Percentiles rank a stretch among this genome's conserved stretches.
Conservation (phyloP, 306 rosid species). For the Ormosia semicastrata region DNA sequence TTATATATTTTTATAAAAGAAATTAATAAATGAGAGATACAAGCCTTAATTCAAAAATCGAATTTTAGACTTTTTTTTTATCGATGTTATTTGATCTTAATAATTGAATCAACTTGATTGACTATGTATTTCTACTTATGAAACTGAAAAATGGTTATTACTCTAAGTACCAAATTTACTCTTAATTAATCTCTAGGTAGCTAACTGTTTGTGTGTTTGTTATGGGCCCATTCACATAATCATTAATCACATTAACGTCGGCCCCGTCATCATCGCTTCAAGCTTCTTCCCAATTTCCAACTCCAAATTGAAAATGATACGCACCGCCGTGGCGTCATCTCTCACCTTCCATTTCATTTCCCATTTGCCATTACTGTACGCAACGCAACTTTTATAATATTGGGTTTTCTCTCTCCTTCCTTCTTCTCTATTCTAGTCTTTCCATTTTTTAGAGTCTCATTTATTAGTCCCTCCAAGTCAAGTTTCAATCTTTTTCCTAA, state of each 20-base stretch:
- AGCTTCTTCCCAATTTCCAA: no score
- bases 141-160: neutral
- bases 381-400: no score
- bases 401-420: no score
- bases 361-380: no score
- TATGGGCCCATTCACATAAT: no score
- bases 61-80: neutral
- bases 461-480: constrained; percentile 19
- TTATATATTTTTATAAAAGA: neutral
- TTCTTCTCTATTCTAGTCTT: neutral
- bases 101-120: neutral
- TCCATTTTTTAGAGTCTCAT: neutral
- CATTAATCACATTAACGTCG: no score
- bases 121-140: neutral
- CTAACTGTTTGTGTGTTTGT: no score
- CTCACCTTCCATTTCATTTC: no score
- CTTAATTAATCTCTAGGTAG: no score
- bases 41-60: neutral
- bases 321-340: no score
- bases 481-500: constrained; percentile 32
- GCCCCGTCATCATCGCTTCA: no score
- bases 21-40: neutral
- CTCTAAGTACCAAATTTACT: neutral
- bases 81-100: neutral
- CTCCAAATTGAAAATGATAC: no score